Evolutionary conservation across 345 rosid genomes (phyloP).

Genomic region (Physaria fendleri): DNA sequence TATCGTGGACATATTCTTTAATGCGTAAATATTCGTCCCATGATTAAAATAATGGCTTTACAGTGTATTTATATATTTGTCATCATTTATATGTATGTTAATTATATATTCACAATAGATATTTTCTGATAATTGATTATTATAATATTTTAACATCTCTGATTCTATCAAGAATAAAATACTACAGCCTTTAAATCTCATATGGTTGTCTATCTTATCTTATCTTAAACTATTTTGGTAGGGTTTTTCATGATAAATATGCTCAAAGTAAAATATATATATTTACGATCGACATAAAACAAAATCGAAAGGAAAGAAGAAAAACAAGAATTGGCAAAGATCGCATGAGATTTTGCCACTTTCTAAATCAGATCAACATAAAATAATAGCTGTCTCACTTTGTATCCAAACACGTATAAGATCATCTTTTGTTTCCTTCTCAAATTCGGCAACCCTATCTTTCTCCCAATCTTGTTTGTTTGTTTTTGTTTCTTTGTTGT

Average conservation of each 20-base stretch:
- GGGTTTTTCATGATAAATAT: background rate
- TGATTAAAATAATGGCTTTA: no score
- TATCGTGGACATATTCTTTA: no score
- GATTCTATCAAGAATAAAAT: background rate
- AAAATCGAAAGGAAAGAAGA: background rate
- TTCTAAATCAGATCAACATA: background rate
- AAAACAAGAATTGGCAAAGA: conserved; percentile 2
- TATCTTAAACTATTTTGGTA: background rate
- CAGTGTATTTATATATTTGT: no score
- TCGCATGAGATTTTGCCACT: background rate
- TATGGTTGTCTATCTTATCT: background rate
- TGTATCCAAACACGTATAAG: conserved; percentile 25
- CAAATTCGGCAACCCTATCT: conserved; percentile 7
- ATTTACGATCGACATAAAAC: background rate
- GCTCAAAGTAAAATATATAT: background rate
- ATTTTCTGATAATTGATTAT: background rate
- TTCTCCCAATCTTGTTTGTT: conserved; percentile 12
- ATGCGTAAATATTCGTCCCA: no score
- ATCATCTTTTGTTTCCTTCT: conserved; percentile 17
- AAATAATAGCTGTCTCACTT: background rate
- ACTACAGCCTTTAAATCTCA: background rate
- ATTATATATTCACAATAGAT: no score
- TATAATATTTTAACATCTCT: background rate
- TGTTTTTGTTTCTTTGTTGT: background rate
- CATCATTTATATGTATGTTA: no score